Conservation (phyloP, 495 filamentous ascomycete species). For the Penicillium cataractarum region DNA sequence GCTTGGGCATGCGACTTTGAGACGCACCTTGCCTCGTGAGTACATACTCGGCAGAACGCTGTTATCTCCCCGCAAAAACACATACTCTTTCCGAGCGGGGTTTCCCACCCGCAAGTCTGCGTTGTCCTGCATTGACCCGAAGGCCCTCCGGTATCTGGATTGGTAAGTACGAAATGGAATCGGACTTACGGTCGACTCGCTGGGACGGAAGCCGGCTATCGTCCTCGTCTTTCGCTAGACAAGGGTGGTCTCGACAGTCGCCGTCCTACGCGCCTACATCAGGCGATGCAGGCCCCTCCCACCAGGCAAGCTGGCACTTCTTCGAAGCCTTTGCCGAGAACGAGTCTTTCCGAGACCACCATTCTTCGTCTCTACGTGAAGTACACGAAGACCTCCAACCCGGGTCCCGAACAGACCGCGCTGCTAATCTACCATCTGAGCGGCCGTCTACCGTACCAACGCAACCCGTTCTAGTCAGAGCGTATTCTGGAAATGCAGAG, state of each 20-base stretch:
- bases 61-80: neutral
- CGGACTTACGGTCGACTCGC: slow-evolving; percentile 33
- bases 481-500: slow-evolving; percentile 44
- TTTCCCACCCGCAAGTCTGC: slow-evolving; percentile 16
- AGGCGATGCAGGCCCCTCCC: slow-evolving; percentile 26
- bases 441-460: slow-evolving; percentile 34
- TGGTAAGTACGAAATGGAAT: slow-evolving; percentile 34
- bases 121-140: slow-evolving; percentile 25
- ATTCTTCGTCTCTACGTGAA: slow-evolving; percentile 37
- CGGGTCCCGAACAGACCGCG: slow-evolving; percentile 28
- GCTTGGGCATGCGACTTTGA: slow-evolving; percentile 22
- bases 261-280: slow-evolving; percentile 29
- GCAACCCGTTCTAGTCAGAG: slow-evolving; percentile 50
- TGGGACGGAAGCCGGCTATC: slow-evolving; percentile 36
- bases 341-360: slow-evolving; percentile 35
- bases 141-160: slow-evolving; percentile 12
- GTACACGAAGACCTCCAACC: slow-evolving; percentile 30
- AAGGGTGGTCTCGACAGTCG: slow-evolving; percentile 36
- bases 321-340: slow-evolving; percentile 30
- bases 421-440: slow-evolving; percentile 16
- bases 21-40: slow-evolving; percentile 26
- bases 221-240: slow-evolving; percentile 34
- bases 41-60: slow-evolving; percentile 14
- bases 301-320: slow-evolving; percentile 27
- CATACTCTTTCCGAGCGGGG: slow-evolving; percentile 24